Evolutionary conservation across 2,329 filamentous ascomycete genomes (phyloP).

Genomic region (Cercospora berteroae): DNA sequence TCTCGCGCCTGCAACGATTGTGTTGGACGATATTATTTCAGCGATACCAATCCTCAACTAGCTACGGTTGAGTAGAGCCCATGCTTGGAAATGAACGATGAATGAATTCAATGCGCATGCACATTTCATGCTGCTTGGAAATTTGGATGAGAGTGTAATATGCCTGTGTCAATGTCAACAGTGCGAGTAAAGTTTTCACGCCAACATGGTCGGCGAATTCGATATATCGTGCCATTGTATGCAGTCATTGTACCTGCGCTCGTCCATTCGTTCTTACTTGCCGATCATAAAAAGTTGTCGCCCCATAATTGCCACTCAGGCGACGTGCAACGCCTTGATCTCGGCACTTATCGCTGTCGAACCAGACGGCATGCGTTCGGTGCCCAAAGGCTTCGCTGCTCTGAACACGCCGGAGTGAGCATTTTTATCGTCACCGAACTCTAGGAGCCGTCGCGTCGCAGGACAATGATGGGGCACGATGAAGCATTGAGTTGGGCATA

Average conservation of each 20-base stretch:
- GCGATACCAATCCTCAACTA: slow-evolving; percentile 11
- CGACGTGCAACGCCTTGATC: neutral
- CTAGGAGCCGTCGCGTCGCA: neutral
- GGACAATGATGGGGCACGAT: neutral
- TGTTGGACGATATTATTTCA: neutral
- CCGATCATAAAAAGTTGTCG: neutral
- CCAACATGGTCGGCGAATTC: neutral
- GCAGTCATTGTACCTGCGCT: neutral
- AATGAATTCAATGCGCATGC: neutral
- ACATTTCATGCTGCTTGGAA: neutral
- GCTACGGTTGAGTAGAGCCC: slow-evolving; percentile 8
- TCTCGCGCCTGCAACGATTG: neutral
- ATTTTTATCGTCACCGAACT: neutral
- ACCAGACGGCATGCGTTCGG: neutral
- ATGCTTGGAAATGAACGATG: neutral
- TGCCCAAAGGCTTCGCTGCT: neutral
- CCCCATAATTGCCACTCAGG: neutral
- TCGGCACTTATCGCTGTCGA: neutral
- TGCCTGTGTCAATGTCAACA: neutral
- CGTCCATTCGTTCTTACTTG: neutral
- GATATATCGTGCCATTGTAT: neutral
- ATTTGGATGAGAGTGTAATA: neutral
- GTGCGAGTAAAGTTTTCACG: neutral
- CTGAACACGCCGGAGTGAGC: neutral
- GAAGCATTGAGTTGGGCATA: neutral